A percentile compares a stretch with the other conserved stretches of the same genome.
These are phyloP conservation scores for Eremothecium sinecaudum DNA, from an alignment of 1,139 yeast species.

Conservation along the genomic window DNA sequence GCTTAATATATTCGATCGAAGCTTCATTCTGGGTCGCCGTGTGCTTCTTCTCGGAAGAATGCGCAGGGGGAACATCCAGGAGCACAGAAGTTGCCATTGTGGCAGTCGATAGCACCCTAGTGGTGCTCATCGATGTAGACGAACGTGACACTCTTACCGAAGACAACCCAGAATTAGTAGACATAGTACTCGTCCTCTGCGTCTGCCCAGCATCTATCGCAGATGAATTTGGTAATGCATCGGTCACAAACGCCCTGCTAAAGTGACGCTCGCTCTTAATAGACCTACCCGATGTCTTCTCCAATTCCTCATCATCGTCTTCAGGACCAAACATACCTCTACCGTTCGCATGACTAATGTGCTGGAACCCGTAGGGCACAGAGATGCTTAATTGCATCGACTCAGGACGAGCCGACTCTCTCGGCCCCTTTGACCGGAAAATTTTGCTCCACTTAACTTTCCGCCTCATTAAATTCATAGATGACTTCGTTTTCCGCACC, in stretches of 20 bases:
- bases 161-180: slow-evolving; percentile 1
- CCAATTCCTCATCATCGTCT: slow-evolving; percentile 1
- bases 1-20: slow-evolving; percentile 22
- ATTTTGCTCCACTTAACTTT: slow-evolving; percentile 20
- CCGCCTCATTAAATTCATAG: slow-evolving; percentile 9
- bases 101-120: slow-evolving; percentile 24
- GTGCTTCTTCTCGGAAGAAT: slow-evolving; percentile 13
- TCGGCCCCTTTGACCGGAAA: slow-evolving; percentile 19
- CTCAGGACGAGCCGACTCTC: slow-evolving; percentile 4
- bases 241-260: slow-evolving; percentile 25
- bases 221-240: slow-evolving; percentile 12
- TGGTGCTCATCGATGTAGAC: slow-evolving; percentile 13
- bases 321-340: slow-evolving; percentile 6
- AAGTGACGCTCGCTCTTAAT: slow-evolving; percentile 5
- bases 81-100: slow-evolving; percentile 29
- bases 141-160: slow-evolving; percentile 3
- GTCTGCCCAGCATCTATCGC: background rate
- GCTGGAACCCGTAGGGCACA: slow-evolving; percentile 26
- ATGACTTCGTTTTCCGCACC: slow-evolving; percentile 4
- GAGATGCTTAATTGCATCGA: slow-evolving; percentile 13
- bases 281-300: background rate
- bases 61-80: slow-evolving; percentile 16
- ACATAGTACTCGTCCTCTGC: slow-evolving; percentile 1
- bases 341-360: slow-evolving; percentile 28
- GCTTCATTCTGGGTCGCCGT: slow-evolving; percentile 16